Base-by-base conservation (phyloP, 2,329 filamentous ascomycete species). In the Diaporthe caulivora region DNA sequence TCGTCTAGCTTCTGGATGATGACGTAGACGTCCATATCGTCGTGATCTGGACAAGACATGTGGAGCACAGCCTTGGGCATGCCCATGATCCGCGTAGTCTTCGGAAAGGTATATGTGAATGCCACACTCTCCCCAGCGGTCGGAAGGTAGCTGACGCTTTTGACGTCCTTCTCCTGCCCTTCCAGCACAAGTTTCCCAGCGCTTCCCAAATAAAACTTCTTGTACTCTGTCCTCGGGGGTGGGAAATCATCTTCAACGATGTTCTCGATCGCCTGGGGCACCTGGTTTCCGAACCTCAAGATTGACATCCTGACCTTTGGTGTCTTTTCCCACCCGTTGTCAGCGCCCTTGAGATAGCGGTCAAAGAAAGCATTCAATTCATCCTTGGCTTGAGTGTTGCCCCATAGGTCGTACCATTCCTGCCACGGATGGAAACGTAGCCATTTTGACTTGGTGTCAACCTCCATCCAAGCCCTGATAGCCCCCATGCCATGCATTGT, bases 261-360 rank as follows among this genome's bases (percentile, higher is more conserved):
- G 54, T 82, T 76, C 58, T 83, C 72, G 77, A 81, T 79, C n/a
- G 57, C 37, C 24, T 60, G 37, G 7, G 80, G 74, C 15, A 78
- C 75, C 60, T 64, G 77, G 74, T 80, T 78, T 8, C 82, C 82
- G 51, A 83, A 85, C 60, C 79, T 79, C 34, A 87, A 77, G 0
- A 82, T 78, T 1, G 85, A 81, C 79, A 81, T 84, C 7, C 86
- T 81, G 2, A 88, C 83, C 42, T 79, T 80, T 0, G 86, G 84
- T 0, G 86, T 88, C 73, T 49, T 67, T 18, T 87, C 84, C 85
- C 85, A 88, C 15, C 78, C 83, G 70, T 88, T 88, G 2, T 84
- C 74, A 0, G 80, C 78, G 0, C 79, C 83, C 49, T 84, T 84
- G 24, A 87, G 79, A 70, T 84, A 88, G 1, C 76, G 78, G 64